phyloP scores from a whole-genome alignment of 2,329 filamentous ascomycete genomes.

The Paramyrothecium sp. region DNA sequence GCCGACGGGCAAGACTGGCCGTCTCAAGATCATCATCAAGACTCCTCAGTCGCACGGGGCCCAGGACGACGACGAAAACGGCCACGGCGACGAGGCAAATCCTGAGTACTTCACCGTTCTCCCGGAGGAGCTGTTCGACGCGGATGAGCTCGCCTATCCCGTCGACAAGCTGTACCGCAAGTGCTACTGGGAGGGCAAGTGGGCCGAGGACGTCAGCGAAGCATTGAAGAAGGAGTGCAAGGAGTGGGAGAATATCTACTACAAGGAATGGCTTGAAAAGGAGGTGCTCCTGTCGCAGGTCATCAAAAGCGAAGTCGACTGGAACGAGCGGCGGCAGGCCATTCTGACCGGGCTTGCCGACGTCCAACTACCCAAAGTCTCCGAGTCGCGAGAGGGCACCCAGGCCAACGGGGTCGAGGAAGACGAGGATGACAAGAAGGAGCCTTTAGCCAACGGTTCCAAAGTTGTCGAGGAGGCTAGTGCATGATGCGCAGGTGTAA shows the following conservation, averaged over 20 bases:
- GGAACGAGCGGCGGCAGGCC: conserved; percentile 56
- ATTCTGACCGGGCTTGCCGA: conserved; percentile 50
- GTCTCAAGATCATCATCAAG: conserved; percentile 64
- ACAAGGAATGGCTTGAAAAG: conserved; percentile 76
- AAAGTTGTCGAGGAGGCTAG: conserved; percentile 2
- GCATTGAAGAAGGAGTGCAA: conserved; percentile 64
- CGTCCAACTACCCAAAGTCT: conserved; percentile 35
- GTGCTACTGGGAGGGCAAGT: conserved; percentile 69
- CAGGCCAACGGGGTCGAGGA: conserved; percentile 16
- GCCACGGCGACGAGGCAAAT: conserved; percentile 53
- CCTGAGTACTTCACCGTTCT: conserved; percentile 58
- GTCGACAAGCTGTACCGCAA: conserved; percentile 63
- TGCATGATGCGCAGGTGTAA: not conserved
- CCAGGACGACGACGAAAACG: conserved; percentile 58
- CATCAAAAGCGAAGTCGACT: conserved; percentile 64
- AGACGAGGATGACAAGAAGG: conserved; percentile 4
- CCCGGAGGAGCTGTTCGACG: conserved; percentile 59
- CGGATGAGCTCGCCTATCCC: conserved; percentile 61
- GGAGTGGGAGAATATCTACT: conserved; percentile 63
- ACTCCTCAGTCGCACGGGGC: conserved; percentile 56
- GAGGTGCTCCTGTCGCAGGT: conserved; percentile 76
- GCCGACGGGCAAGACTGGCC: conserved; percentile 43
- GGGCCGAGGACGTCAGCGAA: conserved; percentile 68
- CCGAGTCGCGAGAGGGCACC: conserved; percentile 25
- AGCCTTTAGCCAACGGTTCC: conserved; percentile 3